A percentile compares a stretch with the other conserved stretches of the same genome.
Evolutionary conservation across 331 rosid species (phyloP).

Genomic region (Phaseolus coccineus): DNA sequence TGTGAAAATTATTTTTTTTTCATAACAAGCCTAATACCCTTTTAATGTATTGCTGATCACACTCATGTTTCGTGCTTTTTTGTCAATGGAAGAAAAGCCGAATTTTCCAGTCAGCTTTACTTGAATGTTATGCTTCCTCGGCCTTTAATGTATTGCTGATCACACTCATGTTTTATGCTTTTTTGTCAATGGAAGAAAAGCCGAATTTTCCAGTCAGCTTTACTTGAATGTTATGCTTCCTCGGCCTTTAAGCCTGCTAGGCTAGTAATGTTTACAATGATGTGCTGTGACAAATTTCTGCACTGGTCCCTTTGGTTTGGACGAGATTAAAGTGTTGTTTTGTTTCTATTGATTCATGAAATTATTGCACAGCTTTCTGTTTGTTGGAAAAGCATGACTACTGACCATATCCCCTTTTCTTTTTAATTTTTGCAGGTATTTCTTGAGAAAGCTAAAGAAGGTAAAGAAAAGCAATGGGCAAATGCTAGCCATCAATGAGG

Average conservation of each 20-base stretch:
- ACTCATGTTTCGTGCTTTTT: neutral
- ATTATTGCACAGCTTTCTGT: neutral
- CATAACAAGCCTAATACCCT: neutral
- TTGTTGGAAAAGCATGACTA: neutral
- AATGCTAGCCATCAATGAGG: slow-evolving; percentile 84
- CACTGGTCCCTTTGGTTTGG: neutral
- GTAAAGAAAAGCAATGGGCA: slow-evolving; percentile 90
- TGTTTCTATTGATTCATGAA: neutral
- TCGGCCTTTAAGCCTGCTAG: neutral
- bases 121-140: neutral
- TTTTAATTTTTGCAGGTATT: slow-evolving; percentile 55
- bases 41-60: neutral
- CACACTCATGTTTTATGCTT: neutral
- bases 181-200: neutral
- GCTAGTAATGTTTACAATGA: neutral
- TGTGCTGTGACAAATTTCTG: neutral
- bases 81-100: neutral
- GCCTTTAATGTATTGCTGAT: neutral
- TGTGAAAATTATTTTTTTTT: neutral
- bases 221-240: neutral
- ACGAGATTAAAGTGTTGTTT: neutral
- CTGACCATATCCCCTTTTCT: neutral
- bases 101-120: neutral
- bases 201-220: neutral
- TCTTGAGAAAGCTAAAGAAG: slow-evolving; percentile 76